Percentiles rank a stretch among this genome's conserved stretches.
Evolutionary conservation across 1,284 basidiomycete genomes (phyloP).

Genomic region (Agroathelia rolfsii): DNA sequence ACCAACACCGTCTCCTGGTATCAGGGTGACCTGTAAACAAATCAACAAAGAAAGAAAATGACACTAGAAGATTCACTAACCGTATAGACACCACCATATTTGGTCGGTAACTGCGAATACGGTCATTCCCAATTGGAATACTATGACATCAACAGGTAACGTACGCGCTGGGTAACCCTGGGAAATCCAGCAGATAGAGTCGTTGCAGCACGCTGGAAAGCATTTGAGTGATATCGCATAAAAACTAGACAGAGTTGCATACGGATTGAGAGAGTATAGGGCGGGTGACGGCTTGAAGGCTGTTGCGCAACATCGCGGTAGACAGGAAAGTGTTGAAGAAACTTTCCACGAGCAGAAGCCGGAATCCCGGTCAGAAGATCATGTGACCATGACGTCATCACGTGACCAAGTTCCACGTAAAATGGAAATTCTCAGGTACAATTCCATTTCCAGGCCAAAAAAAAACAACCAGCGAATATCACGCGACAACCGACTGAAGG

Average conservation of each 20-base stretch:
- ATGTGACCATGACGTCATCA: conserved; percentile 4
- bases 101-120: conserved; percentile 64
- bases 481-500: too few species aligned
- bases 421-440: too few species aligned
- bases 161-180: conserved; percentile 60
- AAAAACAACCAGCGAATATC: too few species aligned
- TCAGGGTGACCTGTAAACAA: conserved; percentile 70
- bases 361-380: conserved; percentile 3
- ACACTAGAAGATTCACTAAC: too few species aligned
- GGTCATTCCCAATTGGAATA: conserved; percentile 4
- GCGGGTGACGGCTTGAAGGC: conserved; percentile 45
- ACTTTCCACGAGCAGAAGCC: conserved; percentile 12
- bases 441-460: too few species aligned
- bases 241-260: conserved; percentile 14
- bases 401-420: neutral
- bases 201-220: conserved; percentile 56
- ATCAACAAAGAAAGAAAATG: conserved; percentile 15
- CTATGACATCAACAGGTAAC: conserved; percentile 14
- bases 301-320: conserved; percentile 57
- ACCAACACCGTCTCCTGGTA: conserved; percentile 96
- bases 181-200: conserved; percentile 77
- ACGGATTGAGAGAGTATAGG: conserved; percentile 45
- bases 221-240: conserved; percentile 2
- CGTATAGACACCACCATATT: conserved; percentile 91
- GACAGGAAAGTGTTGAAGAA: conserved; percentile 17